Conservation (phyloP, 306 rosid genomes). For the Malus orientalis region DNA sequence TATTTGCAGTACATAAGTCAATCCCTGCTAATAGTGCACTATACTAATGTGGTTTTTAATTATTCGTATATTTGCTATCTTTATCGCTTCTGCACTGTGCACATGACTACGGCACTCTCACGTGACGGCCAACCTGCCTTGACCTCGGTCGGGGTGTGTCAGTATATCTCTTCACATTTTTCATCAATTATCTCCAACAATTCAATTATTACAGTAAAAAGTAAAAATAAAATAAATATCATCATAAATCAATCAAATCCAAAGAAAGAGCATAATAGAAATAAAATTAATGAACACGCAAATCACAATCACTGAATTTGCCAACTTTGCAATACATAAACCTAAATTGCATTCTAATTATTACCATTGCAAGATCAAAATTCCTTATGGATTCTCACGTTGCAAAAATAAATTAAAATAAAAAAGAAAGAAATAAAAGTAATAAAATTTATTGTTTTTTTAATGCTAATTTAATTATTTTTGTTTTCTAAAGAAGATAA, state of each 20-base stretch:
- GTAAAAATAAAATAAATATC: neutral
- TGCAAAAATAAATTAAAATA: neutral
- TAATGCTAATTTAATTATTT: constrained; percentile 16
- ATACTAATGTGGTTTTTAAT: too few relatives aligned
- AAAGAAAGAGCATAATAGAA: neutral
- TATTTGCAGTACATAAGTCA: too few relatives aligned
- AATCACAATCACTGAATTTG: neutral
- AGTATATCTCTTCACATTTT: neutral
- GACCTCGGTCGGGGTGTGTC: too few relatives aligned
- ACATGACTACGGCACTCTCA: too few relatives aligned
- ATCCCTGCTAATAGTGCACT: too few relatives aligned
- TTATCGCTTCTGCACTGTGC: too few relatives aligned
- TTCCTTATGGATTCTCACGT: neutral
- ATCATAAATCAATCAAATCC: neutral
- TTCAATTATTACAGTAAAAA: neutral
- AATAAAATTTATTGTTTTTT: neutral
- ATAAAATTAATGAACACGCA: neutral
- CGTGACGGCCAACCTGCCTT: too few relatives aligned
- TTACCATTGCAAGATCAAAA: neutral
- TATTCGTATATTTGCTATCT: too few relatives aligned
- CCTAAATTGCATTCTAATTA: neutral
- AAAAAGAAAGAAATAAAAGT: neutral
- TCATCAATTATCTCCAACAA: neutral
- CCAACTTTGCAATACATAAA: neutral
- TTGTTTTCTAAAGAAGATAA: neutral